Percentiles rank a stretch among this genome's conserved stretches.
These are phyloP conservation scores for Carnegiea gigantea DNA, from an alignment of 179 eudicot species.

Conservation along the genomic window DNA sequence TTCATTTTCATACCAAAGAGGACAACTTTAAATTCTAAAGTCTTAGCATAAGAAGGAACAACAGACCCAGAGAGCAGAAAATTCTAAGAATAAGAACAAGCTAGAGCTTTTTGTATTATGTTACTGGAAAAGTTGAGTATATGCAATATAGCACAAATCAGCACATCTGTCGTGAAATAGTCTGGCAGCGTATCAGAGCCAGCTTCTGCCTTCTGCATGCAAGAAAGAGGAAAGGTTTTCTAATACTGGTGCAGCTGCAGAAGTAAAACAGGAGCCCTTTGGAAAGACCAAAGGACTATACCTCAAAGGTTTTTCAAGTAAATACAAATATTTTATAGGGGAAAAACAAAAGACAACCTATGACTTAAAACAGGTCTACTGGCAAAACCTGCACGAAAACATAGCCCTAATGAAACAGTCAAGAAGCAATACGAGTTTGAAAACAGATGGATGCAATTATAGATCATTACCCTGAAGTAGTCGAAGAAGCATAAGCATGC, in stretches of 20 bases:
- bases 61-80: background rate
- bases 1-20: background rate
- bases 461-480: conserved; percentile 72
- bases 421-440: background rate
- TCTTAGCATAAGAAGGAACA: background rate
- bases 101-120: background rate
- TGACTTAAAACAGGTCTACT: background rate
- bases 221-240: background rate
- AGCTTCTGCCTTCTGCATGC: background rate
- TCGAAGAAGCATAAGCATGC: conserved; percentile 78
- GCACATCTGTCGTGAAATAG: background rate
- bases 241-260: background rate
- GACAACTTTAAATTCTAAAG: background rate
- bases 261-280: background rate
- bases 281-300: background rate
- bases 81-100: background rate
- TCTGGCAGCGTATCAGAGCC: background rate
- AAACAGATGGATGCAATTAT: background rate
- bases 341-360: background rate
- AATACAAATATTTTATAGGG: background rate
- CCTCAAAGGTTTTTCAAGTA: background rate
- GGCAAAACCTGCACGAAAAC: background rate
- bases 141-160: background rate
- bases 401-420: background rate
- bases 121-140: background rate